Percentiles rank a stretch among this genome's conserved stretches.
Evolutionary conservation across 106 monocot genomes (phyloP).

Genomic region (Vanilla planifolia): DNA sequence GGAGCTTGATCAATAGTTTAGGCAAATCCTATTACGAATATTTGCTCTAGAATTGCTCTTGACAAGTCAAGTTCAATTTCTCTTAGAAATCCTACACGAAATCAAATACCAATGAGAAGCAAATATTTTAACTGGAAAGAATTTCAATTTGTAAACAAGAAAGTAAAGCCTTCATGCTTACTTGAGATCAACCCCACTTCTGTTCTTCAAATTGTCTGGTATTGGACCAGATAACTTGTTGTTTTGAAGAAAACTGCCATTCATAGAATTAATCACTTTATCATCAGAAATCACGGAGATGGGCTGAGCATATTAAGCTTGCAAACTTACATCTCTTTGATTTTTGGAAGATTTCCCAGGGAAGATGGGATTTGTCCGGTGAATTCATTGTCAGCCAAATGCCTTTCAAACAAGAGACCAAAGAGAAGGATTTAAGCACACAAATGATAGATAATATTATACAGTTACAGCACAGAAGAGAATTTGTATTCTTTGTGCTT

Average conservation of each 20-base stretch:
- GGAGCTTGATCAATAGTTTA: no score
- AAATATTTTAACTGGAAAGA: neutral
- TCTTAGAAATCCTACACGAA: constrained; percentile 4
- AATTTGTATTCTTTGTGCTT: constrained; percentile 18
- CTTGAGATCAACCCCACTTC: constrained; percentile 15
- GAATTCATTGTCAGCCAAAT: constrained; percentile 45
- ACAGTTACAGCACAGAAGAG: neutral
- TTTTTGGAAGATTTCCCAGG: constrained; percentile 26
- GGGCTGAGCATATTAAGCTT: neutral
- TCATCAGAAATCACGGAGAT: neutral
- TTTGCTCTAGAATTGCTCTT: neutral
- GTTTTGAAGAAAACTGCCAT: constrained; percentile 26
- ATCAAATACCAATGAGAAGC: neutral
- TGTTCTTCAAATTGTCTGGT: constrained; percentile 26
- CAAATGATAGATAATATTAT: constrained; percentile 3
- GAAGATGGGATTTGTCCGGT: constrained; percentile 35
- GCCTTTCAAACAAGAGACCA: constrained; percentile 25
- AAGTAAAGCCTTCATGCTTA: neutral
- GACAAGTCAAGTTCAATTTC: neutral
- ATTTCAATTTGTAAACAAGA: neutral
- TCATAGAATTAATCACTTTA: neutral
- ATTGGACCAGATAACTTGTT: constrained; percentile 23
- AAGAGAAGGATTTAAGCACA: neutral
- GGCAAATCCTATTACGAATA: no score
- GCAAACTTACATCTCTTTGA: constrained; percentile 46